phyloP scores from a whole-genome alignment of 2,329 filamentous ascomycete species.

The Colletotrichum sp. region DNA sequence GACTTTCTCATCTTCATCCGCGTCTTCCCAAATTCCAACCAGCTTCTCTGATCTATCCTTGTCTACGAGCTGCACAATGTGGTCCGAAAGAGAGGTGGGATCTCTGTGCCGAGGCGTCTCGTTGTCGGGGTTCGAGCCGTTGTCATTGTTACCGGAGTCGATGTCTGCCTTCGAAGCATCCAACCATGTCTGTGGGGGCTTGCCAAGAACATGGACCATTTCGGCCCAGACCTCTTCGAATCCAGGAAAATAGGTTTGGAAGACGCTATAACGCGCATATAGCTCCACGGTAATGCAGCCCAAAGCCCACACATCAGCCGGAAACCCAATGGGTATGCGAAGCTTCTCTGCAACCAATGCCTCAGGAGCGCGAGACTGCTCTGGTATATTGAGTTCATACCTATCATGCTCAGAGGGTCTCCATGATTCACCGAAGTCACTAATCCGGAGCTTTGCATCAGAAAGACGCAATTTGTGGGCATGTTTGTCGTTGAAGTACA shows the following conservation, averaged over 20 bases:
- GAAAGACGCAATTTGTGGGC: neutral
- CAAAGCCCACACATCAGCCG: neutral
- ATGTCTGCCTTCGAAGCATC: neutral
- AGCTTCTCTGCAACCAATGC: neutral
- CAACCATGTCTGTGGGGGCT: neutral
- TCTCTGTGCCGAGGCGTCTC: neutral
- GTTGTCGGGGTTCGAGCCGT: neutral
- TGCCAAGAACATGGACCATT: neutral
- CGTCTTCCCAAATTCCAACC: neutral
- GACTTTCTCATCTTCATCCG: neutral
- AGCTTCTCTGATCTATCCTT: neutral
- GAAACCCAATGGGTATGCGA: neutral
- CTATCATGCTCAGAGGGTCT: neutral
- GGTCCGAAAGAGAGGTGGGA: neutral
- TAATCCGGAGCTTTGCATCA: neutral
- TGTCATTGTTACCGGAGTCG: neutral
- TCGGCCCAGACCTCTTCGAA: neutral
- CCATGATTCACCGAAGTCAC: neutral
- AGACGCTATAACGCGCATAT: neutral
- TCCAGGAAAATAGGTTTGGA: neutral
- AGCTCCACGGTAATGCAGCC: neutral
- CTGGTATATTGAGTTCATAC: neutral
- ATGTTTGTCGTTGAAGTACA: neutral
- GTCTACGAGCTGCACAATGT: neutral
- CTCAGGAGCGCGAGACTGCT: neutral